These are phyloP conservation scores for Pleurotus eryngii DNA, from an alignment of 768 basidiomycete genomes.

Conservation along the genomic window DNA sequence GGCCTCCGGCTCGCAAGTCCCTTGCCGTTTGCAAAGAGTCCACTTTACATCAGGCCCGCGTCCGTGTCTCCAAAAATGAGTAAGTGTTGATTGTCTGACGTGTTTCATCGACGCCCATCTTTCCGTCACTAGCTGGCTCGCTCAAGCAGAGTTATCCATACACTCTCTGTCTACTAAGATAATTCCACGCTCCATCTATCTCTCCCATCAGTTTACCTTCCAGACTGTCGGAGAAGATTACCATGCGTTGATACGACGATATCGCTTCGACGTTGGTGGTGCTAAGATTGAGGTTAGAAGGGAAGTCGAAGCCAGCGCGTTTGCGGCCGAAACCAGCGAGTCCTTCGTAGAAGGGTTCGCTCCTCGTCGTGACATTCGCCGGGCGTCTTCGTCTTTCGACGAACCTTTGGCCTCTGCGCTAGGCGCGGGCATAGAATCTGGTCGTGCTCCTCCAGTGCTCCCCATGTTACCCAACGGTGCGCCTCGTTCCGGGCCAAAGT, in stretches of 20 bases:
- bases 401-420: slow-evolving; percentile 78
- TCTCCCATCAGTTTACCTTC: slow-evolving; percentile 84
- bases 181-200: slow-evolving; percentile 75
- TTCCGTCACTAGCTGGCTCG: slow-evolving; percentile 50
- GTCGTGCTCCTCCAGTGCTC: slow-evolving; percentile 40
- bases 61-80: slow-evolving; percentile 12
- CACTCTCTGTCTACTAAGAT: slow-evolving; percentile 54
- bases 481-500: slow-evolving; percentile 33
- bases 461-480: slow-evolving; percentile 83
- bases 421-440: slow-evolving; percentile 52
- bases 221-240: slow-evolving; percentile 73
- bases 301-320: slow-evolving; percentile 66
- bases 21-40: neutral
- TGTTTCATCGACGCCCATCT: neutral
- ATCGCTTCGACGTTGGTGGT: slow-evolving; percentile 55
- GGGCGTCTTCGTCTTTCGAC: slow-evolving; percentile 62
- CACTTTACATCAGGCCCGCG: neutral
- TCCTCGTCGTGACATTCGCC: slow-evolving; percentile 37
- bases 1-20: slow-evolving; percentile 33
- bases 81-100: neutral
- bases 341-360: slow-evolving; percentile 54
- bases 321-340: slow-evolving; percentile 34
- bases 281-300: slow-evolving; percentile 66
- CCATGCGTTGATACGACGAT: slow-evolving; percentile 68
- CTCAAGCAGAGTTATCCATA: slow-evolving; percentile 82